Conservation (phyloP, 164 flowering plant genomes). For the Houttuynia cordata region DNA sequence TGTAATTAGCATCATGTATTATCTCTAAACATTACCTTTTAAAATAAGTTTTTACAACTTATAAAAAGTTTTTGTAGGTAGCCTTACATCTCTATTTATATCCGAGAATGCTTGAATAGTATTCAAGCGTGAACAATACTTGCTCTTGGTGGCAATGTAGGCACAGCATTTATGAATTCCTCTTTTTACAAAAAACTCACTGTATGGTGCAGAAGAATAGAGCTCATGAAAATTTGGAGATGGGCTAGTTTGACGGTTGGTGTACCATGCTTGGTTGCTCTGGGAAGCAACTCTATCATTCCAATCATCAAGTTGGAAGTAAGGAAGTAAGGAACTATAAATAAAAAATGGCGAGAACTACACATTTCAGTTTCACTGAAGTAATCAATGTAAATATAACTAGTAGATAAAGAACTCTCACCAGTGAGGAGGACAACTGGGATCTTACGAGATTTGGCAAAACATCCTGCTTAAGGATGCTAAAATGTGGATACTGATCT, state of each 20-base stretch:
- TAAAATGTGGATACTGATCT: constrained; percentile 50
- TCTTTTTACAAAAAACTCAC: constrained; percentile 26
- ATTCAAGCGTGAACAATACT: constrained; percentile 77
- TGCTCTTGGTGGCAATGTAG: constrained; percentile 69
- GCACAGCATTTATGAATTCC: constrained; percentile 80
- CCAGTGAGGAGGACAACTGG: constrained; percentile 42
- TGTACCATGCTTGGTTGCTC: constrained; percentile 34
- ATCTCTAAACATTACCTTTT: not conserved
- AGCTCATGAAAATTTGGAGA: constrained; percentile 59
- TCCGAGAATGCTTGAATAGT: constrained; percentile 90
- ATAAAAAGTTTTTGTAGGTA: not conserved
- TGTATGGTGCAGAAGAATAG: constrained; percentile 29
- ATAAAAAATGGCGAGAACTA: constrained; percentile 2
- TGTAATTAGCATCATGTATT: constrained; percentile 12
- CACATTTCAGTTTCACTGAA: not conserved
- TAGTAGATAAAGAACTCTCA: constrained; percentile 2
- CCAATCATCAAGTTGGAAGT: constrained; percentile 46
- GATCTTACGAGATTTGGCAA: constrained; percentile 86
- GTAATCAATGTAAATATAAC: not conserved
- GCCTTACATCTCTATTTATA: constrained; percentile 90
- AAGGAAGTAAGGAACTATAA: not conserved
- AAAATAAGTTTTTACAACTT: not conserved
- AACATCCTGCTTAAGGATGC: constrained; percentile 71
- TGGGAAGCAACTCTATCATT: constrained; percentile 30
- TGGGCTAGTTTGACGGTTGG: constrained; percentile 47